These are phyloP conservation scores for Davidsoniella australis DNA, from an alignment of 2,329 filamentous ascomycete species.

Conservation along the genomic window DNA sequence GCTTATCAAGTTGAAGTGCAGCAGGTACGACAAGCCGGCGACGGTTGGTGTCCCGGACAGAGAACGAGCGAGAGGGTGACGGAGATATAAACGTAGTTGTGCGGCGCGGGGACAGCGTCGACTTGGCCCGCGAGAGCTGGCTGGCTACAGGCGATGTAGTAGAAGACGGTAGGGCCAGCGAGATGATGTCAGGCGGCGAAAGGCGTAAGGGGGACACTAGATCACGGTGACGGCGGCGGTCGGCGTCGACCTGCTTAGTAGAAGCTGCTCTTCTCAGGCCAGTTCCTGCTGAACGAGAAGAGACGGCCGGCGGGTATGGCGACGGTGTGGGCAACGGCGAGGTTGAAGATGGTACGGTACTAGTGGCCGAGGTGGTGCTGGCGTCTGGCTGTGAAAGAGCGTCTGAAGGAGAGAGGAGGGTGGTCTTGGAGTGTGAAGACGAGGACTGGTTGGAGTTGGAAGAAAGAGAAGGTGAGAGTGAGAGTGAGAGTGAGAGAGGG, in stretches of 20 bases:
- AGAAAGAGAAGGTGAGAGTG: background rate
- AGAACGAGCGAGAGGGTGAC: conserved; percentile 3
- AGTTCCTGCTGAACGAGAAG: background rate
- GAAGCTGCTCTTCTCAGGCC: conserved; percentile 11
- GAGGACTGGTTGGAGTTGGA: background rate
- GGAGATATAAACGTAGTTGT: background rate
- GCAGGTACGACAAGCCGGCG: background rate
- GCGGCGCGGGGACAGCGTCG: background rate
- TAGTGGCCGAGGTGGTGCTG: background rate
- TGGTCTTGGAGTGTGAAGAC: background rate
- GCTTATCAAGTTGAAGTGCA: background rate
- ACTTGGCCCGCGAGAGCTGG: background rate
- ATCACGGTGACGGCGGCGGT: conserved; percentile 7
- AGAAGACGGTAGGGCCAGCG: no score
- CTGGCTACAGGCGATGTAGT: background rate
- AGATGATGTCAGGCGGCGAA: conserved; percentile 9
- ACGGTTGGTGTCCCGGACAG: conserved; percentile 2
- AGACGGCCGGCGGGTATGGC: background rate
- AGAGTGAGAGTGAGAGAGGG: background rate
- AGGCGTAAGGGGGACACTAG: conserved; percentile 11
- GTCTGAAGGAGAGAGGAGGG: background rate
- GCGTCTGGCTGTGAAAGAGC: background rate
- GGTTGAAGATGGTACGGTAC: background rate
- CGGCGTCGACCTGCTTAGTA: conserved; percentile 11
- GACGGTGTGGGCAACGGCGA: background rate